Base-by-base conservation (phyloP, 164 flowering plant species). In the Cinnamomum chago region DNA sequence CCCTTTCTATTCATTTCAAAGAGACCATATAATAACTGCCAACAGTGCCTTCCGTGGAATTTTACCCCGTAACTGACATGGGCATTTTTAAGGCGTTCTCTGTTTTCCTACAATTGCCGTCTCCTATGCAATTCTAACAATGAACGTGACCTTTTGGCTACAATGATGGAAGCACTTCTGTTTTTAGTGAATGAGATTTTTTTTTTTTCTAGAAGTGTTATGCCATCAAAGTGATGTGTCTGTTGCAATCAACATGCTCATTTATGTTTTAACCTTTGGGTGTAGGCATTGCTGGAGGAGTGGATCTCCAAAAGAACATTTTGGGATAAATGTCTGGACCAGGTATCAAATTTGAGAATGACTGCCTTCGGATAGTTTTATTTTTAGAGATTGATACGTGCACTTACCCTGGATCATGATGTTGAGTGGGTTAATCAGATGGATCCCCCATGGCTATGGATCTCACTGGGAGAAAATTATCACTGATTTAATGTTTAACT, bases 271-370 rank as follows among this genome's bases (percentile, higher is more conserved):
- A 33, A 9, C 22, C 23, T 33, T 52, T 47, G 23, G 79, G 9
- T 81, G 72, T 84, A 95, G 99, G 99, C 99, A 71, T 84, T 96
- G 73, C 87, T 96, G 23, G 99, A 96, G 87, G 99, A 96, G 81
- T 92, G 99, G 99, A 85, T 94, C 73, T 86, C 92, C 55, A 84
- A 90, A 65, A 89, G 95, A 73, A 84, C 86, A 64, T 82, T 82
- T 80, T 82, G 84, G 76, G 92, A 85, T 77, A 90, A 90, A 82
- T 77, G 76, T 79, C 84, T 81, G 62, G 66, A 80, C 60, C 85
- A 90, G 98, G 98, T 93, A 83, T 51, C n/a, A 6, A 35, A 52
- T 71, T 55, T 30, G 18, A 27, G 69, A 66, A 66, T 66, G 33
- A 30, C 69, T 66, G 14, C 7, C n/a, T 27, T 30, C 35, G 4